These are phyloP conservation scores for Odontarrhena argentea DNA, from an alignment of 345 rosid genomes.

Conservation along the genomic window DNA sequence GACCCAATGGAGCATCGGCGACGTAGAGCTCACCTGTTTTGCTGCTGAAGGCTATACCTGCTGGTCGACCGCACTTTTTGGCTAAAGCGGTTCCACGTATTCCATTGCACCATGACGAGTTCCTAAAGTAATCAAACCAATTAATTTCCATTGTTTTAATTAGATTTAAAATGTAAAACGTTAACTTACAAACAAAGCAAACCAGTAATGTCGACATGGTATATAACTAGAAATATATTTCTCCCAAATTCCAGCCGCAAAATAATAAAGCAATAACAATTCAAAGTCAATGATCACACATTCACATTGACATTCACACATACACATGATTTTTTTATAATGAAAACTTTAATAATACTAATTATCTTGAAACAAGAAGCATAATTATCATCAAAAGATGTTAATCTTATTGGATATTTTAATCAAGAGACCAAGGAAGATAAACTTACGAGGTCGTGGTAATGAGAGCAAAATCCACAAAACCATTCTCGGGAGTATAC, in stretches of 20 bases:
- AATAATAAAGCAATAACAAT: neutral
- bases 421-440: neutral
- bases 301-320: too few relatives aligned
- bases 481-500: slow-evolving; percentile 36
- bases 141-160: neutral
- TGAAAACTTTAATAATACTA: too few relatives aligned
- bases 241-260: neutral
- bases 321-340: too few relatives aligned
- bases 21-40: slow-evolving; percentile 45
- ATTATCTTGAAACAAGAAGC: slow-evolving; percentile 4
- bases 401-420: neutral
- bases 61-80: slow-evolving; percentile 47
- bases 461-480: slow-evolving; percentile 33
- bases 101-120: slow-evolving; percentile 39
- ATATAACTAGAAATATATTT: too few relatives aligned
- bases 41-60: slow-evolving; percentile 45
- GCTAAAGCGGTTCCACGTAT: slow-evolving; percentile 32
- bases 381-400: neutral
- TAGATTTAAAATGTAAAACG: neutral
- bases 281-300: neutral
- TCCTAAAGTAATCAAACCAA: slow-evolving; percentile 21
- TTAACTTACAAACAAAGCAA: neutral
- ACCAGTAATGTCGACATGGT: neutral
- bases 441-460: slow-evolving; percentile 36
- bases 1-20: slow-evolving; percentile 55